A percentile compares a stretch with the other conserved stretches of the same genome.
Conservation (phyloP, 2,329 filamentous ascomycete genomes). For the Didymella glomerata region DNA sequence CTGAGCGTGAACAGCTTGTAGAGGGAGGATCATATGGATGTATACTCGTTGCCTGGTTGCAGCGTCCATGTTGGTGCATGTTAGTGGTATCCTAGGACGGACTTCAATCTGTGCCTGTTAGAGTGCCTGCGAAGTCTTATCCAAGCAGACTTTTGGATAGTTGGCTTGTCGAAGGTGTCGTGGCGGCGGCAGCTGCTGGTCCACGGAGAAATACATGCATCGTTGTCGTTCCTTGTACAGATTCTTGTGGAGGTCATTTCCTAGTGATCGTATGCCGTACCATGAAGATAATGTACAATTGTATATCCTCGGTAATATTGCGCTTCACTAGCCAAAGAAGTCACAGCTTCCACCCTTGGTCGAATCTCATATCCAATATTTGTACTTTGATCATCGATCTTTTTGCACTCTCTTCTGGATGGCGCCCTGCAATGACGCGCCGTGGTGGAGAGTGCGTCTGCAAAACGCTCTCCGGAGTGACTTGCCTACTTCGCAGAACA, state of each 20-base stretch:
- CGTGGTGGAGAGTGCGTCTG: background rate
- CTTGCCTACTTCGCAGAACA: background rate
- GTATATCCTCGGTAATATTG: background rate
- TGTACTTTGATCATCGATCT: background rate
- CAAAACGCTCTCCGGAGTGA: background rate
- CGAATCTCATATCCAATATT: background rate
- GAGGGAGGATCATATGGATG: background rate
- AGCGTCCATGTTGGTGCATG: background rate
- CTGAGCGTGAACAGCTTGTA: background rate
- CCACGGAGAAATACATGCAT: background rate
- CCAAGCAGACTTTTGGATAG: background rate
- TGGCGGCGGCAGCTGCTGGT: background rate
- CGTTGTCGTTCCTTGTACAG: background rate
- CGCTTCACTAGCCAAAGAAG: background rate
- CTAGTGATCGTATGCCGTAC: background rate
- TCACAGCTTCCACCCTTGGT: background rate
- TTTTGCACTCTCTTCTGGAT: background rate
- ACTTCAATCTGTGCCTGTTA: background rate
- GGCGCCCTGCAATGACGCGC: background rate
- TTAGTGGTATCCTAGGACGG: background rate
- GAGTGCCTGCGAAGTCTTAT: background rate
- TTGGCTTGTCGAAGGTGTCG: background rate
- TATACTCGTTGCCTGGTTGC: background rate
- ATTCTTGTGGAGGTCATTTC: background rate
- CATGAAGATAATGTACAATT: background rate